phyloP scores from a whole-genome alignment of 768 basidiomycete genomes.

The Glaciozyma antarctica region DNA sequence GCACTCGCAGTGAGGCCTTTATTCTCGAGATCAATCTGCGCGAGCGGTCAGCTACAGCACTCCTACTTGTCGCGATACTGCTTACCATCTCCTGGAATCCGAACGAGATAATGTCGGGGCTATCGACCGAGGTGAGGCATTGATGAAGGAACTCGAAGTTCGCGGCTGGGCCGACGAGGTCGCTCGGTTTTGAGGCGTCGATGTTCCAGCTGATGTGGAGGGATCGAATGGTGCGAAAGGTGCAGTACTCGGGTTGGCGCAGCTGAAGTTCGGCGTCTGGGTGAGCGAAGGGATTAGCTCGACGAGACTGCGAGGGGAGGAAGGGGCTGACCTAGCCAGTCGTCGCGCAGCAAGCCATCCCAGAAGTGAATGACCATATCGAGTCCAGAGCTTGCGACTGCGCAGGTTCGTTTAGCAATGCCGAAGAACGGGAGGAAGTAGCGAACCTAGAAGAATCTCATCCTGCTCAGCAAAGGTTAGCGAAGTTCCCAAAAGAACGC shows the following conservation, averaged over 20 bases:
- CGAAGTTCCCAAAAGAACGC: not conserved
- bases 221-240: slow-evolving; percentile 63
- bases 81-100: slow-evolving; percentile 76
- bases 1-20: slow-evolving; percentile 72
- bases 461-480: not conserved
- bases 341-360: slow-evolving; percentile 76
- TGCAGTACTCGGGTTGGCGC: slow-evolving; percentile 65
- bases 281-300: not conserved
- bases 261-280: slow-evolving; percentile 66
- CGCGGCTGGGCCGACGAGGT: slow-evolving; percentile 53
- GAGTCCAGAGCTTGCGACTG: slow-evolving; percentile 61
- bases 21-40: slow-evolving; percentile 73
- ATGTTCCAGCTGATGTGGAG: slow-evolving; percentile 88
- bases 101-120: slow-evolving; percentile 81
- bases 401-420: slow-evolving; percentile 38
- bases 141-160: slow-evolving; percentile 75
- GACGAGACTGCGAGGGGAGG: slow-evolving; percentile 19
- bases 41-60: too few relatives aligned
- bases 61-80: too few relatives aligned
- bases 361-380: slow-evolving; percentile 69
- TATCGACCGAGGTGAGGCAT: slow-evolving; percentile 58
- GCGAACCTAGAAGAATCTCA: not conserved
- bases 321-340: slow-evolving; percentile 67
- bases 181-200: slow-evolving; percentile 73
- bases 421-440: slow-evolving; percentile 9